Evolutionary conservation across 768 basidiomycete species (phyloP).

Genomic region (Tulasnella sp.): DNA sequence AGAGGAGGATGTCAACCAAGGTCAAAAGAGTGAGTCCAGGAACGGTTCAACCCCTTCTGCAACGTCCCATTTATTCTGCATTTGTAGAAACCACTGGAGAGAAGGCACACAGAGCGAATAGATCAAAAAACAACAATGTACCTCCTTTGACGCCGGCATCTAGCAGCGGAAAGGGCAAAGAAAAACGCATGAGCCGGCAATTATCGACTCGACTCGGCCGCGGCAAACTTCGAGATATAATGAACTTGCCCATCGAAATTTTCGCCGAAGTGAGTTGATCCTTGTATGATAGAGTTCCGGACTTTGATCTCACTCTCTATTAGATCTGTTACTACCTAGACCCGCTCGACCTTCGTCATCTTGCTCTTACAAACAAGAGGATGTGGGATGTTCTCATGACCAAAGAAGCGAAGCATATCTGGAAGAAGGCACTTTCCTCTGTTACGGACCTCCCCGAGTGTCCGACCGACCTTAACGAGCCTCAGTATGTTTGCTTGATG

Average conservation of each 20-base stretch:
- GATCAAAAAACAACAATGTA: not conserved
- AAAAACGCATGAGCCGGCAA: not conserved
- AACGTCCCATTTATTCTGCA: not conserved
- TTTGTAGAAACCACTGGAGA: not conserved
- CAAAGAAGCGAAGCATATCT: not conserved
- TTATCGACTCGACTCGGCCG: not conserved
- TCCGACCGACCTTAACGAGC: slow-evolving; percentile 16
- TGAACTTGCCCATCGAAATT: slow-evolving; percentile 22
- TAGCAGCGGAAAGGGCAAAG: not conserved
- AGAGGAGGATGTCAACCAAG: not conserved
- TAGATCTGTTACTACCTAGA: slow-evolving; percentile 11
- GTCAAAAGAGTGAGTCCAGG: not conserved
- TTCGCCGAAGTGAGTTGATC: slow-evolving; percentile 21
- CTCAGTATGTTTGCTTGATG: slow-evolving; percentile 18
- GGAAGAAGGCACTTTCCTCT: slow-evolving; percentile 5
- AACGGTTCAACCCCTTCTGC: not conserved
- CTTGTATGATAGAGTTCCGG: not conserved
- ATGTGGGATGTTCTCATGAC: slow-evolving; percentile 10
- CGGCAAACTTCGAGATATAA: slow-evolving; percentile 17
- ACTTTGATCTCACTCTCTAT: not conserved
- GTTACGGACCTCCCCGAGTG: slow-evolving; percentile 14
- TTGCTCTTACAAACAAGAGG: slow-evolving; percentile 1
- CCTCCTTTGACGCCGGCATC: not conserved
- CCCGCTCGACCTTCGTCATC: slow-evolving; percentile 15
- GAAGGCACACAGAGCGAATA: not conserved